Percentiles rank a stretch among this genome's conserved stretches.
These are phyloP conservation scores for Sporothrix luriei DNA, from an alignment of 2,329 filamentous ascomycete genomes.

Conservation along the genomic window DNA sequence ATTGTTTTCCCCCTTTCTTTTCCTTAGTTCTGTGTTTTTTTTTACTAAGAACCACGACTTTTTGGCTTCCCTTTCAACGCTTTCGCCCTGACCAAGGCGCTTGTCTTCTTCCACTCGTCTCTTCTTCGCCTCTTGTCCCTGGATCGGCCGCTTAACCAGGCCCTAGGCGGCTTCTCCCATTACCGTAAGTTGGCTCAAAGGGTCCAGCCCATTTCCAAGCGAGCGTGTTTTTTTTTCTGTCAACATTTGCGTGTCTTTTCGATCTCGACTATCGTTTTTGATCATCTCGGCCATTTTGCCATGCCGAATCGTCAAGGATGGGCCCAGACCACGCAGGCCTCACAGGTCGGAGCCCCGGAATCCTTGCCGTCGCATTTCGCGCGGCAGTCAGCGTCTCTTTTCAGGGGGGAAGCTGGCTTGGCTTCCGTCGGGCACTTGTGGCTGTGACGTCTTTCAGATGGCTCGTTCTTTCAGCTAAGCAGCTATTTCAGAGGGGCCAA, in stretches of 20 bases:
- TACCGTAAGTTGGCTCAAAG: conserved; percentile 7
- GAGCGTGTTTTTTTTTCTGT: background rate
- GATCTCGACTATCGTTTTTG: background rate
- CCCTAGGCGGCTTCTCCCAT: conserved; percentile 6
- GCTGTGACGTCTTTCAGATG: conserved; percentile 4
- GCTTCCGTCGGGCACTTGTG: conserved; percentile 14
- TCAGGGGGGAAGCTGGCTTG: conserved; percentile 4
- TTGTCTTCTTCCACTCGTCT: background rate
- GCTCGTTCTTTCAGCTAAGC: background rate
- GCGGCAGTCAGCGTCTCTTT: conserved; percentile 15
- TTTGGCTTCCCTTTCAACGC: conserved; percentile 18
- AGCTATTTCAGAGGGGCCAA: background rate
- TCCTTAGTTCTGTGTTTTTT: conserved; percentile 3
- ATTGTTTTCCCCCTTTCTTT: background rate
- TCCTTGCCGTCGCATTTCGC: conserved; percentile 17
- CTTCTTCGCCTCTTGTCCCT: conserved; percentile 14
- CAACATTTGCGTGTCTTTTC: background rate
- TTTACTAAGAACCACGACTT: conserved; percentile 17
- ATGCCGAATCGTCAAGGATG: too few species aligned
- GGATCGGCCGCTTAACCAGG: conserved; percentile 15
- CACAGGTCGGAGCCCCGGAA: background rate
- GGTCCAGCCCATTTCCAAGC: background rate
- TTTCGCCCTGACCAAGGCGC: conserved; percentile 2
- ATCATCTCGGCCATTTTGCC: background rate
- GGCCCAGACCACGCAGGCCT: background rate